Percentiles rank a stretch among this genome's conserved stretches.
Evolutionary conservation across 805 yeast species (phyloP).

Genomic region (Metschnikowia similis): DNA sequence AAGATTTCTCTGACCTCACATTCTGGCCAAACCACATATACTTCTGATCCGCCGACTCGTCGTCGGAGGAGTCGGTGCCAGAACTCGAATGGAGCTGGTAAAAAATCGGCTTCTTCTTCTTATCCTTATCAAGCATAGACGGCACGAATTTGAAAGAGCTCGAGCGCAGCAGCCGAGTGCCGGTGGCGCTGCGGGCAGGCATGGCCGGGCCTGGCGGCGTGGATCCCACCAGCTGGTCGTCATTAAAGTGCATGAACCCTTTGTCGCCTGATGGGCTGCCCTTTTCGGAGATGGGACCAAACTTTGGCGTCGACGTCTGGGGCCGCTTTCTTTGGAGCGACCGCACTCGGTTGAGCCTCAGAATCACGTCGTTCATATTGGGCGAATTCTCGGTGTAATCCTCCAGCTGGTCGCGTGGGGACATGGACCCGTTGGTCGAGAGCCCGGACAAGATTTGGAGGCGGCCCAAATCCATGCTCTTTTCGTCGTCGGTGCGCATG

Average conservation of each 20-base stretch:
- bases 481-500: slow-evolving; percentile 6
- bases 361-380: slow-evolving; percentile 16
- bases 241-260: slow-evolving; percentile 18
- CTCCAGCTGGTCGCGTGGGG: slow-evolving; percentile 14
- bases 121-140: slow-evolving; percentile 15
- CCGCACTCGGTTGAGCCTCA: slow-evolving; percentile 15
- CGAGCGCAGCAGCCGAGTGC: slow-evolving; percentile 15
- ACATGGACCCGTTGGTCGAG: slow-evolving; percentile 11
- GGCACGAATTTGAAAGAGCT: slow-evolving; percentile 32
- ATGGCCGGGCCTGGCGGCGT: not conserved
- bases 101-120: slow-evolving; percentile 22
- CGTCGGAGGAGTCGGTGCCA: slow-evolving; percentile 12
- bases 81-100: slow-evolving; percentile 25
- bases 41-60: slow-evolving; percentile 14
- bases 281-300: slow-evolving; percentile 15
- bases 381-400: slow-evolving; percentile 9
- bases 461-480: slow-evolving; percentile 3
- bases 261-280: slow-evolving; percentile 16
- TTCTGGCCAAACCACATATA: slow-evolving; percentile 41
- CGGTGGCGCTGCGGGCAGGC: not conserved
- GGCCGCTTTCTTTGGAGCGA: slow-evolving; percentile 17
- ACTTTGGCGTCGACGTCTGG: slow-evolving; percentile 15
- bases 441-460: not conserved
- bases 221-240: not conserved
- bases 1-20: slow-evolving; percentile 9